phyloP scores from a whole-genome alignment of 768 basidiomycete genomes.

The Hygrocybe coccinea region DNA sequence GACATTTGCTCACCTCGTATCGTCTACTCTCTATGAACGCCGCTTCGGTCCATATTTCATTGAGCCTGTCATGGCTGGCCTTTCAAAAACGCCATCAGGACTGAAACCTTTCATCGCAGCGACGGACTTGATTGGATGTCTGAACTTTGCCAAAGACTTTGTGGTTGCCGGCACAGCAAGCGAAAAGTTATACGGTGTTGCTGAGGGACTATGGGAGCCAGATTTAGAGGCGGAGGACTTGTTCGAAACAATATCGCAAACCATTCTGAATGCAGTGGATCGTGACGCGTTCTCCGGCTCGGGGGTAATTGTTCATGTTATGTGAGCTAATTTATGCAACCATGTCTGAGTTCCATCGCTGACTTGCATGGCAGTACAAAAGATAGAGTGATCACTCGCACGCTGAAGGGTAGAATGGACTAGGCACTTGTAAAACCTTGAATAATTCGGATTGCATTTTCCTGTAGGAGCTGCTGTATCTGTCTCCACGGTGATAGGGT shows the following conservation, averaged over 20 bases:
- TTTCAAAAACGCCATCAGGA: conserved; percentile 69
- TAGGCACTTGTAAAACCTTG: conserved; percentile 32
- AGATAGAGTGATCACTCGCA: conserved; percentile 75
- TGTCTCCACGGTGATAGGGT: too few species aligned
- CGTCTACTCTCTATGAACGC: conserved; percentile 91
- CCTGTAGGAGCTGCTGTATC: too few species aligned
- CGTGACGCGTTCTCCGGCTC: conserved; percentile 96
- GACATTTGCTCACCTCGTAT: conserved; percentile 93
- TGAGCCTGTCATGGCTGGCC: conserved; percentile 93
- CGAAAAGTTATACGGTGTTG: conserved; percentile 91
- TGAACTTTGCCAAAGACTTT: conserved; percentile 95
- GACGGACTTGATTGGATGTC: conserved; percentile 89
- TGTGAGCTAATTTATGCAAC: conserved; percentile 55
- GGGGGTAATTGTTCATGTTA: conserved; percentile 92
- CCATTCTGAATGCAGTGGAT: conserved; percentile 90
- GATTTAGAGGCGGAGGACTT: conserved; percentile 93
- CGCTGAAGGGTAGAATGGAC: conserved; percentile 89
- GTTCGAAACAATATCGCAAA: conserved; percentile 98
- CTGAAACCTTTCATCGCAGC: conserved; percentile 91
- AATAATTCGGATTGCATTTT: too few species aligned
- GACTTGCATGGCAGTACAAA: conserved; percentile 48
- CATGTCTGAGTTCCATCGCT: background rate
- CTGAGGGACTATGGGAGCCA: conserved; percentile 98
- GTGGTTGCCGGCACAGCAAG: conserved; percentile 93
- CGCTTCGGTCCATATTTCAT: conserved; percentile 96